phyloP scores from a whole-genome alignment of 495 filamentous ascomycete genomes.

The Astrothelium subdiscretum region DNA sequence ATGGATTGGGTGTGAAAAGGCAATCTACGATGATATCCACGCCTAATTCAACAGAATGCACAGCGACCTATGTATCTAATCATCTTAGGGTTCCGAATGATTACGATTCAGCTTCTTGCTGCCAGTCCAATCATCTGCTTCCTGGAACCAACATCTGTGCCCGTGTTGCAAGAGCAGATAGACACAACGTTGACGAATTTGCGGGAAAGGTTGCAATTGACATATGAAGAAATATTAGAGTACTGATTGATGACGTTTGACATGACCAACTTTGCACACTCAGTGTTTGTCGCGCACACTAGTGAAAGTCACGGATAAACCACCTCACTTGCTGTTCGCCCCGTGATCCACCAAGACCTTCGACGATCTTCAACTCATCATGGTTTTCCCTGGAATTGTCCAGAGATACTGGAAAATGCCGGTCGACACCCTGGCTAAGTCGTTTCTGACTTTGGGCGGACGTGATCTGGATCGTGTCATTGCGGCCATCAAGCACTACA shows the following conservation, averaged over 20 bases:
- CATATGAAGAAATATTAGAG: no score
- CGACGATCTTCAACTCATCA: not conserved
- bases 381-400: not conserved
- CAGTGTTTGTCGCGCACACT: not conserved
- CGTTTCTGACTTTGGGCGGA: not conserved
- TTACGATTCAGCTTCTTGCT: no score
- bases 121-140: no score
- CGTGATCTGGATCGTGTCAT: not conserved
- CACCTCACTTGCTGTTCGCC: not conserved
- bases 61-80: not conserved
- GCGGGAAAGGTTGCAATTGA: no score
- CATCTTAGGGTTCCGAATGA: not conserved
- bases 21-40: conserved; percentile 2
- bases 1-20: conserved; percentile 5
- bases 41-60: not conserved
- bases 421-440: not conserved
- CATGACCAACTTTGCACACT: not conserved
- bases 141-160: no score
- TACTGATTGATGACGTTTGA: no score
- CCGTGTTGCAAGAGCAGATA: no score
- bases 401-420: not conserved
- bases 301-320: not conserved
- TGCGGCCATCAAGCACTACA: not conserved
- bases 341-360: not conserved
- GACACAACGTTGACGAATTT: no score